Evolutionary conservation across 768 basidiomycete species (phyloP).

Genomic region (Pholiota molesta): DNA sequence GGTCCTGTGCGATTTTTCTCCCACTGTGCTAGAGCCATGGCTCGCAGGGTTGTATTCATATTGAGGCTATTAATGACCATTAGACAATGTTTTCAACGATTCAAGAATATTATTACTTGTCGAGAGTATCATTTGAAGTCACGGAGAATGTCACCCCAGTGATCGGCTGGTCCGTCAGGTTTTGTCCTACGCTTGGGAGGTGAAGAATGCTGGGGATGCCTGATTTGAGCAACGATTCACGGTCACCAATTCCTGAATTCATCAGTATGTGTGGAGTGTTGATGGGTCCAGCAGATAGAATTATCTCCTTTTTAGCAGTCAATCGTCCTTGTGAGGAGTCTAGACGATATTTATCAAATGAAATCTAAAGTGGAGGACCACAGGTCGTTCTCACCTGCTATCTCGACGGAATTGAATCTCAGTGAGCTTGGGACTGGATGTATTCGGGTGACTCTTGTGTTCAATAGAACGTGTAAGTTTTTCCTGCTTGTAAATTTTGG

Average conservation of each 20-base stretch:
- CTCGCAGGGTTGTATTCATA: slow-evolving; percentile 25
- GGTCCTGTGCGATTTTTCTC: slow-evolving; percentile 24
- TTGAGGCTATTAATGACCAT: slow-evolving; percentile 16
- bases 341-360: background rate
- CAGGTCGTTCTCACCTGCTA: slow-evolving; percentile 5
- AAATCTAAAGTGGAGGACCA: background rate
- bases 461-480: slow-evolving; percentile 34
- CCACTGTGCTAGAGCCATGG: slow-evolving; percentile 27
- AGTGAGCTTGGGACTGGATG: background rate
- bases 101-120: slow-evolving; percentile 13
- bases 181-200: slow-evolving; percentile 40
- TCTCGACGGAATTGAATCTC: slow-evolving; percentile 7
- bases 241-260: slow-evolving; percentile 39
- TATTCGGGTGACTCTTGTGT: slow-evolving; percentile 28
- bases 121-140: slow-evolving; percentile 31
- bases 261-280: slow-evolving; percentile 40
- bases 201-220: slow-evolving; percentile 31
- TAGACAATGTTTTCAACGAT: background rate
- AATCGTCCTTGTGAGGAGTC: slow-evolving; percentile 4
- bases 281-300: slow-evolving; percentile 44
- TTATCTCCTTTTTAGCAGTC: slow-evolving; percentile 54
- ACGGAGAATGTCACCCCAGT: slow-evolving; percentile 27
- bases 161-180: slow-evolving; percentile 38
- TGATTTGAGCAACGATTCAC: slow-evolving; percentile 21
- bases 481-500: slow-evolving; percentile 21